Base-by-base conservation (phyloP, 148 eudicot species). In the Camellia lanceoleosa region DNA sequence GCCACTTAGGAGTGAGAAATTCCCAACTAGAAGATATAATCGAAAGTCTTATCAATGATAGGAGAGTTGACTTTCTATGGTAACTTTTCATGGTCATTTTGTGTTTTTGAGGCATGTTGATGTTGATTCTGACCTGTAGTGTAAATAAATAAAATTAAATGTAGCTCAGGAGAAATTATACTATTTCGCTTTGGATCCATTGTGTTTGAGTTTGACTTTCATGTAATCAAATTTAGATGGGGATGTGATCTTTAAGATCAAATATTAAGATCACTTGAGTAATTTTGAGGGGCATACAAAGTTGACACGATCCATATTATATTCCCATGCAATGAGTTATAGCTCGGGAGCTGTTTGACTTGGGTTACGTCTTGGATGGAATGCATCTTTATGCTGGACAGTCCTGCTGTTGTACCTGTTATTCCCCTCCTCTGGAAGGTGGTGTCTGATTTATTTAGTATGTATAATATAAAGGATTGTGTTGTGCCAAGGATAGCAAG, bases 101-200 rank as follows among this genome's bases (percentile, higher is more conserved):
- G 44, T 18, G 72, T 52, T 13, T 76, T 76, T 78, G 80, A 54
- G 80, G 61, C 15, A 12, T 46, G 38, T 64, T 66, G 41, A 61
- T 43, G 67, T n/a, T 30, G 63, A 78, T 65, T 52, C 18, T 49
- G 59, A 67, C 16, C 52, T 54, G 52, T 6, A 64, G 14, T 23
- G 52, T 14, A 7, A 9, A 13, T 23, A 49, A 20, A 46, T 43
- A 58, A 59, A 19, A n/a, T 75, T 9, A 77, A 49, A 14, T 49
- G 30, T 20, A 56, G 42, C 60, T 64, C 1, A 2, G 60, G 74
- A 71, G 71, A 44, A 77, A 74, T 14, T 75, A 38, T 30, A 58
- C 30, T 77, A 4, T 47, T 14, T 49, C 20, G 15, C n/a, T 38
- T 15, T 44, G 68, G 42, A 14, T 77, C 46, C 71, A 15, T 4